Evolutionary conservation across 192 early-diverging fungal species (phyloP).

Genomic region (Podila epigama): DNA sequence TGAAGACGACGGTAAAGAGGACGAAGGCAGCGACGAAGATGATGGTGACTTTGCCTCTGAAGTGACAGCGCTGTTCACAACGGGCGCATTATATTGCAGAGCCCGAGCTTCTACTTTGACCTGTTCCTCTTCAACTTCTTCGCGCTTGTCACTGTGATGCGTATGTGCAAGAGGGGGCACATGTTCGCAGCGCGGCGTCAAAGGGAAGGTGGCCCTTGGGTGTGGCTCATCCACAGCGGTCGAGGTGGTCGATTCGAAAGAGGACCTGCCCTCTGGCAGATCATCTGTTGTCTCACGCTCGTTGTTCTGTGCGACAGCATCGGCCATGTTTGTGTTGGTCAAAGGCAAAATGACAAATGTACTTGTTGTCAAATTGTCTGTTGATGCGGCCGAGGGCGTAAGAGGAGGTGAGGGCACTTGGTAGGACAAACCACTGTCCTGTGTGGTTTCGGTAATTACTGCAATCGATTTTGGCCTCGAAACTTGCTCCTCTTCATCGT

Average conservation of each 20-base stretch:
- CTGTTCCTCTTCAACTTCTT: background rate
- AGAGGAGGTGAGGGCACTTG: slow-evolving; percentile 42
- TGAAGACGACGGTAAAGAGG: background rate
- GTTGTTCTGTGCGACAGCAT: background rate
- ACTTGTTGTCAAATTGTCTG: background rate
- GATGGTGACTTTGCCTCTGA: background rate
- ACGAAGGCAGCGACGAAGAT: background rate
- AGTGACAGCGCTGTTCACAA: background rate
- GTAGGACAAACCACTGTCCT: background rate
- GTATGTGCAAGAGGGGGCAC: background rate
- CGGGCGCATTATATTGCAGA: background rate
- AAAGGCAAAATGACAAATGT: background rate
- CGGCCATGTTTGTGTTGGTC: too few relatives aligned
- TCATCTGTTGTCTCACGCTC: background rate
- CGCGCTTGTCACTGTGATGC: background rate
- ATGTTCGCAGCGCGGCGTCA: slow-evolving; percentile 21
- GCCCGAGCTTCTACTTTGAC: background rate
- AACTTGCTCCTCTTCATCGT: background rate
- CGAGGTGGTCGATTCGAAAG: background rate
- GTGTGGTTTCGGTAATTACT: background rate
- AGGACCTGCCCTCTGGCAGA: background rate
- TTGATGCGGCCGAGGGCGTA: slow-evolving; percentile 9
- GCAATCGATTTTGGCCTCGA: background rate
- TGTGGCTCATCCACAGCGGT: background rate
- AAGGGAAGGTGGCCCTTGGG: background rate